Conservation (phyloP, 805 yeast species). For the Wickerhamomyces chaumierensis region DNA sequence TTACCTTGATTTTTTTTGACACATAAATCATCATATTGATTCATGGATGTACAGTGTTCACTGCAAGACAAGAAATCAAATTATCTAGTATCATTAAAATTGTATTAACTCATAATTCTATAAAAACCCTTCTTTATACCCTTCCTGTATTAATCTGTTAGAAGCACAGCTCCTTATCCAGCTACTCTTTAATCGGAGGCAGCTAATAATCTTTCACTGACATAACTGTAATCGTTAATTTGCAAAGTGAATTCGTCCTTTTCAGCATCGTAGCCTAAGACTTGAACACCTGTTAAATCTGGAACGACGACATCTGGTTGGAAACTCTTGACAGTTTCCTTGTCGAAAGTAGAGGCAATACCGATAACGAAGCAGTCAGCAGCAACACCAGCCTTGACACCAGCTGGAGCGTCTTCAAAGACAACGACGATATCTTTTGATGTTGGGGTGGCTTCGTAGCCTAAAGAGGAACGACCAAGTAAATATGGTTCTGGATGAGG, state of each 20-base stretch:
- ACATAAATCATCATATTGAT: too few relatives aligned
- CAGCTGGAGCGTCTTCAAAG: slow-evolving; percentile 87
- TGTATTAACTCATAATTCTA: too few relatives aligned
- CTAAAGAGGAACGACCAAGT: slow-evolving; percentile 34
- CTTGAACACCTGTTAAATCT: slow-evolving; percentile 51
- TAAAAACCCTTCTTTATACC: neutral
- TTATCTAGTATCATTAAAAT: too few relatives aligned
- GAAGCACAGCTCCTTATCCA: neutral
- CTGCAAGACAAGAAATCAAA: too few relatives aligned
- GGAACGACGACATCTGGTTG: slow-evolving; percentile 77
- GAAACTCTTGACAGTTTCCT: slow-evolving; percentile 51
- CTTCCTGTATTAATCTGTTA: too few relatives aligned
- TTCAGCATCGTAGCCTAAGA: slow-evolving; percentile 39
- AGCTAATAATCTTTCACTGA: slow-evolving; percentile 4
- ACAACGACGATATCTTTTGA: slow-evolving; percentile 37
- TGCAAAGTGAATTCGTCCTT: slow-evolving; percentile 25
- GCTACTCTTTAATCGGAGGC: neutral
- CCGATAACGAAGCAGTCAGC: slow-evolving; percentile 81
- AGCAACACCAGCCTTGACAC: slow-evolving; percentile 70
- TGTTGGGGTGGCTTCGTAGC: slow-evolving; percentile 22
- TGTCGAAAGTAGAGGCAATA: slow-evolving; percentile 67
- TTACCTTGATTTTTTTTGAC: too few relatives aligned
- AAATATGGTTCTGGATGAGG: slow-evolving; percentile 82
- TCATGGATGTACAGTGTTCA: too few relatives aligned
- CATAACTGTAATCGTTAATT: slow-evolving; percentile 23